Evolutionary conservation across 2,329 filamentous ascomycete species (phyloP), one percentile per base, ranked within the genome.

Genomic region (Xylariaceae sp.): DNA sequence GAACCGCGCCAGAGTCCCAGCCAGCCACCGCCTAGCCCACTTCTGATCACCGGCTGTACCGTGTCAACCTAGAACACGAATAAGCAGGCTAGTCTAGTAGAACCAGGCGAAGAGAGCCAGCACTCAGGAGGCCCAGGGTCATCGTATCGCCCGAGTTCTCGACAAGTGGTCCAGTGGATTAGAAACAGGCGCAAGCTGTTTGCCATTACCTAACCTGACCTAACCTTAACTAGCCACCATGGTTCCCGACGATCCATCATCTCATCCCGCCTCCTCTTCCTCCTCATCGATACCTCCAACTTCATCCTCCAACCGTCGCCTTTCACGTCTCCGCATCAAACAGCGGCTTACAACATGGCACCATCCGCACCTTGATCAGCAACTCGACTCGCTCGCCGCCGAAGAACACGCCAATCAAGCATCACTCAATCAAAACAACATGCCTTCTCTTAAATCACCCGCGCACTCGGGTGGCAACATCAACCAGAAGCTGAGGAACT

Each of bases 401-500:
- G 28, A 39, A 36, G 4, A 24, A 30, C 37, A 35, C 15, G 38
- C 34, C 31, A 13, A 31, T 31, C 32, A 31, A 19, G 30, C 17
- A 34, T 14, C 31, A 13, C 12, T 17, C 14, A 21, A 26, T 14
- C 30, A 31, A n/a, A 26, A 46, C 40, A 51, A 47, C 36, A 76
- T 76, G 73, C 70, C 44, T 9, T 42, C 72, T 47, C 66, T 69
- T 56, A 80, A 79, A 63, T 67, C 63, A 52, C 55, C 68, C 55
- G 68, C 68, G 60, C 65, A 69, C 50, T 68, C 70, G 53, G 71
- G 71, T 43, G 49, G 43, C 57, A 70, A 69, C 51, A 67, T 83
- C 57, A 79, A 78, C 50, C 78, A 82, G 61, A 80, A 78, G 57
- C 61, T 84, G 52, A 81, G 78, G 68, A 83, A 77, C 62, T 83